These are phyloP conservation scores for Chloris gayana DNA, from an alignment of 176 grass and related monocot genomes.

Conservation along the genomic window DNA sequence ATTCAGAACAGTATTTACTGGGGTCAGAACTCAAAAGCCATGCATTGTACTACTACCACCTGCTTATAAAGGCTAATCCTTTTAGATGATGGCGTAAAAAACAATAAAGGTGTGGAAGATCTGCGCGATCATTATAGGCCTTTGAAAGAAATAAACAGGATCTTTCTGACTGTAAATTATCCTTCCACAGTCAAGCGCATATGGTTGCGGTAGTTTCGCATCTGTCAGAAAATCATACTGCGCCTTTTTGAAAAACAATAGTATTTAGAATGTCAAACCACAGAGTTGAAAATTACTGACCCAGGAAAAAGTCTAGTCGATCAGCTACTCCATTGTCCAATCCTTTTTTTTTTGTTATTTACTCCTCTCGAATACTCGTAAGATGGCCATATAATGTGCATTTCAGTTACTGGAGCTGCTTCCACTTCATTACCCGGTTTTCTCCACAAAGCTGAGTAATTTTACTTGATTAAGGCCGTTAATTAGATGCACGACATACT, in stretches of 20 bases:
- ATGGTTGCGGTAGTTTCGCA: background rate
- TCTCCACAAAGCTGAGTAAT: background rate
- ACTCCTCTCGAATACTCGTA: background rate
- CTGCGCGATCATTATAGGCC: conserved; percentile 3
- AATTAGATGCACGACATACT: background rate
- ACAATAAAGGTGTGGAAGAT: background rate
- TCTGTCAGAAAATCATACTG: background rate
- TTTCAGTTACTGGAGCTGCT: background rate
- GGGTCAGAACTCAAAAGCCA: background rate
- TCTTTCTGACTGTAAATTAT: background rate
- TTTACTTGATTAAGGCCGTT: background rate
- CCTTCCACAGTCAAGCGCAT: background rate
- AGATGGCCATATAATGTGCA: background rate
- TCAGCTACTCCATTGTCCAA: background rate
- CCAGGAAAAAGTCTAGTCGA: background rate
- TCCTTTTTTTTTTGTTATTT: background rate
- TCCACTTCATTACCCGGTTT: background rate
- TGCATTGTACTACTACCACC: conserved; percentile 13
- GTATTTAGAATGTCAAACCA: background rate
- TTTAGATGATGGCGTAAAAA: background rate
- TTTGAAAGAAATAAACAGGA: background rate
- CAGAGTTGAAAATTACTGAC: background rate
- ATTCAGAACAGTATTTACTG: conserved; percentile 7
- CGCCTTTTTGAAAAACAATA: background rate
- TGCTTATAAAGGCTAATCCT: background rate